Base-by-base conservation (phyloP, 2,329 filamentous ascomycete species). In the Sphaerulina musiva region DNA sequence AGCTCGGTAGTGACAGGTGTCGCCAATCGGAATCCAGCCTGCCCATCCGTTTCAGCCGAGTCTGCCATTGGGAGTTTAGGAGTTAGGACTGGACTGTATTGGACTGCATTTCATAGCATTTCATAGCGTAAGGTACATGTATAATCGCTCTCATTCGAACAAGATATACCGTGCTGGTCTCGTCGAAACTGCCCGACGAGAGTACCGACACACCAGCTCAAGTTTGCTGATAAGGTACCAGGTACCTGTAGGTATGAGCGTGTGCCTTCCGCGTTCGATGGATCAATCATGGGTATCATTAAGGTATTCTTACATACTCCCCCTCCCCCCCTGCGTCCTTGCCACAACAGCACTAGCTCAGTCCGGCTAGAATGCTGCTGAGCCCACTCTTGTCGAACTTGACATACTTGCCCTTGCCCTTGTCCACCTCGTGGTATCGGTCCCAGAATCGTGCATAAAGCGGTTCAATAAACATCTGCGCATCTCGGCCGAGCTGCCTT, bases 401-500 rank as follows among this genome's bases (percentile, higher is more conserved):
- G 70, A 95, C 90, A 72, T 97, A 95, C 73, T 98, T 98, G 63
- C 92, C 92, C 74, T 91, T 95, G 56, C 93, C 93, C 76, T 95
- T 96, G 73, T 97, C 92, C 60, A 97, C 84, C 73, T 97, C 93
- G 69, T 96, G 91, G 69, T 98, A 98, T 29, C 92, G 82, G 72
- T 97, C 93, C 84, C 89, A 97, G 73, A 98, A 98, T 44, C 93
- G 81, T 58, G 86, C 87, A 74, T 98, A 98, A 11, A 98, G 78
- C 51, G 92, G 91, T 73, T 97, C 92, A 53, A 98, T 85, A 74
- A 95, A 89, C 64, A 85, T 85, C 70, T 93, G 89, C 59, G 97
- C 85, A 67, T 96, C 91, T 64, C 85, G 84, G 12, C 83, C 85
- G 65, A 97, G 80, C 72, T 86, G 82, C 58, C 82, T 80, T 42